These are phyloP conservation scores for Malus sylvestris DNA, from an alignment of 306 rosid genomes.

Conservation along the genomic window DNA sequence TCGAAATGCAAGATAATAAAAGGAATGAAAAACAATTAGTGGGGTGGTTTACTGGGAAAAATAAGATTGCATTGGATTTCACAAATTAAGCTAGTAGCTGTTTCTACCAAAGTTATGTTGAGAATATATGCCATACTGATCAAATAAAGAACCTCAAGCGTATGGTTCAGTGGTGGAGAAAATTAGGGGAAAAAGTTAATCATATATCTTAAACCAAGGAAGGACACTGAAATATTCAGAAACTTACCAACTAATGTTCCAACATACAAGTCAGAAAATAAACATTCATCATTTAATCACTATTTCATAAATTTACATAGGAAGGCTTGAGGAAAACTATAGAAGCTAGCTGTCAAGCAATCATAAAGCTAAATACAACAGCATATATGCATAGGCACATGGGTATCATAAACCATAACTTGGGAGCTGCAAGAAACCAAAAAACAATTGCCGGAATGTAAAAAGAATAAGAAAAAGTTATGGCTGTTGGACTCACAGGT, in stretches of 20 bases:
- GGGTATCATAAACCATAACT: background rate
- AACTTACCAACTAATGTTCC: background rate
- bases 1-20: background rate
- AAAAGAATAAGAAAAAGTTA: background rate
- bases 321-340: background rate
- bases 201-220: background rate
- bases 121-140: background rate
- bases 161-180: background rate
- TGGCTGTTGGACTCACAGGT: conserved; percentile 67
- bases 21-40: background rate
- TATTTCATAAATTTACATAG: background rate
- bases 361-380: background rate
- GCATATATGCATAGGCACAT: background rate
- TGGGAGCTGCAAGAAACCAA: conserved; percentile 4
- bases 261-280: no score
- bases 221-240: background rate
- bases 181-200: background rate
- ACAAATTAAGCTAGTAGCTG: background rate
- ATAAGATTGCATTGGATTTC: background rate
- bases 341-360: background rate
- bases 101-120: background rate
- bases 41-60: background rate
- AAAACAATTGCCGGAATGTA: background rate
- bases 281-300: background rate
- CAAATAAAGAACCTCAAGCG: background rate